phyloP scores from a whole-genome alignment of 2,329 filamentous ascomycete genomes.

The Cladosporium sp. region DNA sequence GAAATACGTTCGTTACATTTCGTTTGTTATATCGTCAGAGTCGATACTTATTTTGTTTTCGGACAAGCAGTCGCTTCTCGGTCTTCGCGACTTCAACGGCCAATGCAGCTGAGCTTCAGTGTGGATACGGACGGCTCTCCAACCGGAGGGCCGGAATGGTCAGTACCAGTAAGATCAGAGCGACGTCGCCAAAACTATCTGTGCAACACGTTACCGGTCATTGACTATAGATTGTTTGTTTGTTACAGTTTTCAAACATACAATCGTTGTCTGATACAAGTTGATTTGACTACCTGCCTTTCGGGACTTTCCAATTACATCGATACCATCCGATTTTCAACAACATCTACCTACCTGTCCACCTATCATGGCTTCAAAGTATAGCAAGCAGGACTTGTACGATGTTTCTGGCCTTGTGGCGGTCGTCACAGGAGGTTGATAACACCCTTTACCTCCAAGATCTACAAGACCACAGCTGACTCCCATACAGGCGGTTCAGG shows the following conservation, averaged over 20 bases:
- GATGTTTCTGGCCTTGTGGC: constrained; percentile 27
- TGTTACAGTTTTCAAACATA: not conserved
- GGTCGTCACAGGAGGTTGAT: constrained; percentile 28
- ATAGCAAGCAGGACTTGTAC: constrained; percentile 20
- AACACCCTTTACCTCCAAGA: not conserved
- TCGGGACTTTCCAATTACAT: too few relatives aligned
- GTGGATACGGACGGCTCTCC: constrained; percentile 12
- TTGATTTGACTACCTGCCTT: too few relatives aligned
- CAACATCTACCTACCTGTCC: not conserved
- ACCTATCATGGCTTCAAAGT: constrained; percentile 19
- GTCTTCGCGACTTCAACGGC: too few relatives aligned
- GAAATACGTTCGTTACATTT: too few relatives aligned
- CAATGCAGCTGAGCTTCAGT: not conserved
- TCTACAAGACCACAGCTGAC: not conserved
- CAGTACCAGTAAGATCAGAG: not conserved
- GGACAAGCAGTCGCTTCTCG: too few relatives aligned
- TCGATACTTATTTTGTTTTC: too few relatives aligned
- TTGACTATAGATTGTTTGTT: too few relatives aligned
- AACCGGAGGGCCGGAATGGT: constrained; percentile 5
- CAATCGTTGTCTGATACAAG: too few relatives aligned
- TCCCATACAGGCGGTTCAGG: constrained; percentile 19
- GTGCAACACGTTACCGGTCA: constrained; percentile 2
- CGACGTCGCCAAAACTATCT: not conserved
- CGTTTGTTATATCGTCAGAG: too few relatives aligned
- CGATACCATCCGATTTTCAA: not conserved